Conservation (phyloP, 2,329 filamentous ascomycete species). For the Monosporascus sp. region DNA sequence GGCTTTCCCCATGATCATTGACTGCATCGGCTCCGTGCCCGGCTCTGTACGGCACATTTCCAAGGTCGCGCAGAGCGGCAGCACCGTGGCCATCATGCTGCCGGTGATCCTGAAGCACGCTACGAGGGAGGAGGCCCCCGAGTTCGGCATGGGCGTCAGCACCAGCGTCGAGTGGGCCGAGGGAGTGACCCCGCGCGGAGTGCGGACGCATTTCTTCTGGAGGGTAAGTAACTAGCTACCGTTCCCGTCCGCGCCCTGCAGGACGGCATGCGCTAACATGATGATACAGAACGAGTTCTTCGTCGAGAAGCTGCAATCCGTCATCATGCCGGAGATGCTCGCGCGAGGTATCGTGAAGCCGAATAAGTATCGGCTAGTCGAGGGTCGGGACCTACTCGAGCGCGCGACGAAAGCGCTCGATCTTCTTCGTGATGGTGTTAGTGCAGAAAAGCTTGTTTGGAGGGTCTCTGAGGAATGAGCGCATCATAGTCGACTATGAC, state of each 20-base stretch:
- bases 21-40: constrained; percentile 49
- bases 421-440: constrained; percentile 31
- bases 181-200: constrained; percentile 47
- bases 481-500: too few species aligned
- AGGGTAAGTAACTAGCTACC: constrained; percentile 30
- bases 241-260: too few species aligned
- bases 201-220: constrained; percentile 50
- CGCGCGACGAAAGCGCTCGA: constrained; percentile 34
- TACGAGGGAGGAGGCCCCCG: constrained; percentile 38
- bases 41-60: constrained; percentile 45
- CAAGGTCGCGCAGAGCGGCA: constrained; percentile 42
- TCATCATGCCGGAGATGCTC: constrained; percentile 48
- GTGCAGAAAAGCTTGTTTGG: constrained; percentile 38
- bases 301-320: constrained; percentile 47
- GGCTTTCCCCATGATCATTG: constrained; percentile 41
- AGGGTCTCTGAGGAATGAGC: constrained; percentile 19
- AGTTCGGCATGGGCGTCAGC: constrained; percentile 50
- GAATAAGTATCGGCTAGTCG: constrained; percentile 36
- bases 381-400: constrained; percentile 33
- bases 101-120: constrained; percentile 54
- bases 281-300: constrained; percentile 46
- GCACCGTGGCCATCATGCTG: constrained; percentile 53
- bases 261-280: too few species aligned
- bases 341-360: constrained; percentile 34
- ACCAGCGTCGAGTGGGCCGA: constrained; percentile 42